A percentile compares a stretch with the other conserved stretches of the same genome.
These are phyloP conservation scores for Spergularia azorica DNA, from an alignment of 179 eudicot genomes.

Conservation along the genomic window DNA sequence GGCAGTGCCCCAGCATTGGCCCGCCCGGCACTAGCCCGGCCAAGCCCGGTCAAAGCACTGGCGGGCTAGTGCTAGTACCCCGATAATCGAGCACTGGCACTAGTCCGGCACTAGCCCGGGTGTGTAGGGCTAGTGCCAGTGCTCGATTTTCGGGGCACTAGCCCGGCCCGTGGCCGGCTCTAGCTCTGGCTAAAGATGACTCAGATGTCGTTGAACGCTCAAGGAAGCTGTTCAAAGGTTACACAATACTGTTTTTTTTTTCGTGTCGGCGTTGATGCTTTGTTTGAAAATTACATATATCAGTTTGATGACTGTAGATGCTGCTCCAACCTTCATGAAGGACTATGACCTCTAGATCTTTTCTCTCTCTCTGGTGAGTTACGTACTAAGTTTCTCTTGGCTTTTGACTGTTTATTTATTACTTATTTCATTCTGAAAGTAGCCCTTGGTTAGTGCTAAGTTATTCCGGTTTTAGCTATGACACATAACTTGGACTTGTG, in stretches of 20 bases:
- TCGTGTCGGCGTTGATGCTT: neutral
- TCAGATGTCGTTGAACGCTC: slow-evolving; percentile 12
- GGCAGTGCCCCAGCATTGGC: too few relatives aligned
- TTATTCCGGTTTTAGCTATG: too few relatives aligned
- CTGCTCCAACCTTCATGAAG: slow-evolving; percentile 23
- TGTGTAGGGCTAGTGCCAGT: too few relatives aligned
- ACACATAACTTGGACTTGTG: neutral
- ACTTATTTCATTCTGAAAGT: too few relatives aligned
- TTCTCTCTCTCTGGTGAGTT: slow-evolving; percentile 23
- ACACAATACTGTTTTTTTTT: neutral
- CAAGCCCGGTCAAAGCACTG: too few relatives aligned
- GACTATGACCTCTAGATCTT: slow-evolving; percentile 12
- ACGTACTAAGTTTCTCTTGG: neutral
- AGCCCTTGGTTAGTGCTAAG: too few relatives aligned
- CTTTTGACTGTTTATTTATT: neutral
- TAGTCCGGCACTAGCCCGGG: too few relatives aligned
- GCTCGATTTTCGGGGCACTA: too few relatives aligned
- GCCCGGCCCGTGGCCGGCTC: too few relatives aligned
- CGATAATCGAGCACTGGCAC: too few relatives aligned
- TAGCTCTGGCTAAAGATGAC: neutral
- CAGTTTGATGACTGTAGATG: slow-evolving; percentile 14
- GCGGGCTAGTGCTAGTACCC: too few relatives aligned
- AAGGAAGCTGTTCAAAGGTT: slow-evolving; percentile 26
- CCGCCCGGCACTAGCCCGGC: too few relatives aligned
- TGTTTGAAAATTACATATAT: neutral